phyloP scores from a whole-genome alignment of 176 grass and related monocot genomes.

The Bromus sterilis region DNA sequence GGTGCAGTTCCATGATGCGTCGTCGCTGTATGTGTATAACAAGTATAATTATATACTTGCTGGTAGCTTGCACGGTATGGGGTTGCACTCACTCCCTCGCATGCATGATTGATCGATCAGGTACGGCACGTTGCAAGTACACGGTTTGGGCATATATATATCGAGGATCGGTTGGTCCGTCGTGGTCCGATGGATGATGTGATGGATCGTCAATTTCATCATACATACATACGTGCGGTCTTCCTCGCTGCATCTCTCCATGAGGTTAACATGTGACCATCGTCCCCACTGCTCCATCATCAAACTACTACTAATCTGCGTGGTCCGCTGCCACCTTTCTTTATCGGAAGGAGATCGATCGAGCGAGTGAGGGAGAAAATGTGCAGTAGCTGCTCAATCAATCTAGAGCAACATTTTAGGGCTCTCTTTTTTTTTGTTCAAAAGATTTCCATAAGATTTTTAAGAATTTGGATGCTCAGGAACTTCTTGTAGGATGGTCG shows the following conservation, averaged over 20 bases:
- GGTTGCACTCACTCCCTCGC: neutral
- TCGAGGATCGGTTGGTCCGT: neutral
- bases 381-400: no score
- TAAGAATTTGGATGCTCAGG: no score
- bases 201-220: neutral
- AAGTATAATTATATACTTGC: neutral
- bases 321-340: neutral
- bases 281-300: neutral
- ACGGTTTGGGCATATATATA: neutral
- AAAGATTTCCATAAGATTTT: no score
- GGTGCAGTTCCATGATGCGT: neutral
- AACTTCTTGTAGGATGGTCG: no score
- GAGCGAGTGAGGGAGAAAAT: no score
- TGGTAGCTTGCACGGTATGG: neutral
- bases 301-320: neutral
- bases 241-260: neutral
- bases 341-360: no score
- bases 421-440: no score
- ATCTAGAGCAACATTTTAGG: no score
- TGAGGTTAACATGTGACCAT: neutral
- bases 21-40: neutral
- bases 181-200: neutral
- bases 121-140: slow-evolving; percentile 1
- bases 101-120: neutral
- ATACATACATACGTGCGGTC: neutral